These are phyloP conservation scores for Pleurotus ostreatus DNA, from an alignment of 768 basidiomycete species.

Conservation along the genomic window DNA sequence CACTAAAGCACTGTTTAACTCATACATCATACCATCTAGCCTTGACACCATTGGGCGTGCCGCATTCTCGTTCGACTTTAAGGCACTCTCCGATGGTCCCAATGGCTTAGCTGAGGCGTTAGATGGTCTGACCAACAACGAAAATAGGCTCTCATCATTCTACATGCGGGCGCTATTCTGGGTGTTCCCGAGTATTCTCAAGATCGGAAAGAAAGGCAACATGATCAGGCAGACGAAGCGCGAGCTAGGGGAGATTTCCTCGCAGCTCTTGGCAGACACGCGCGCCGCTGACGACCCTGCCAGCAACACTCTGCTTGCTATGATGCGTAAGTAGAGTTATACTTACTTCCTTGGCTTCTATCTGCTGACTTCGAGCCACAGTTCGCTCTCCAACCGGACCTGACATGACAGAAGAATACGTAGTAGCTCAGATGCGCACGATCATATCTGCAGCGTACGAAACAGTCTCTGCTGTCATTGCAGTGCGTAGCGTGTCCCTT, in stretches of 20 bases:
- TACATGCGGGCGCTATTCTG: constrained; percentile 64
- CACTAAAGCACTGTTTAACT: not conserved
- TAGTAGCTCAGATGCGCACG: constrained; percentile 60
- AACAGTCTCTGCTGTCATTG: constrained; percentile 42
- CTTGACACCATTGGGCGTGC: constrained; percentile 58
- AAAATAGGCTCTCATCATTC: constrained; percentile 53
- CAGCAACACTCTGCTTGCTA: constrained; percentile 46
- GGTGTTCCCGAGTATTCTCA: constrained; percentile 52
- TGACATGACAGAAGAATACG: constrained; percentile 42
- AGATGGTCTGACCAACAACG: constrained; percentile 57
- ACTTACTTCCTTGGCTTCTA: not conserved
- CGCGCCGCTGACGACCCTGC: constrained; percentile 39
- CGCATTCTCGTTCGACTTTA: constrained; percentile 62
- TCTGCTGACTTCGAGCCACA: not conserved
- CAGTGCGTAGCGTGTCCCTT: constrained; percentile 22
- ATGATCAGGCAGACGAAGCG: constrained; percentile 51
- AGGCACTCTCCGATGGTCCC: constrained; percentile 45
- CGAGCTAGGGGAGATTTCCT: constrained; percentile 50
- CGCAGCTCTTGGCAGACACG: constrained; percentile 51
- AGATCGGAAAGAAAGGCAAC: constrained; percentile 53
- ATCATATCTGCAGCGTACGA: constrained; percentile 61
- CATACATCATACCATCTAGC: constrained; percentile 23
- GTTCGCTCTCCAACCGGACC: constrained; percentile 20
- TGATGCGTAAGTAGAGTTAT: constrained; percentile 41
- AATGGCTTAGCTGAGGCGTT: constrained; percentile 48